Conservation (phyloP, 257 asterid species). For the Hygrophila difformis region DNA sequence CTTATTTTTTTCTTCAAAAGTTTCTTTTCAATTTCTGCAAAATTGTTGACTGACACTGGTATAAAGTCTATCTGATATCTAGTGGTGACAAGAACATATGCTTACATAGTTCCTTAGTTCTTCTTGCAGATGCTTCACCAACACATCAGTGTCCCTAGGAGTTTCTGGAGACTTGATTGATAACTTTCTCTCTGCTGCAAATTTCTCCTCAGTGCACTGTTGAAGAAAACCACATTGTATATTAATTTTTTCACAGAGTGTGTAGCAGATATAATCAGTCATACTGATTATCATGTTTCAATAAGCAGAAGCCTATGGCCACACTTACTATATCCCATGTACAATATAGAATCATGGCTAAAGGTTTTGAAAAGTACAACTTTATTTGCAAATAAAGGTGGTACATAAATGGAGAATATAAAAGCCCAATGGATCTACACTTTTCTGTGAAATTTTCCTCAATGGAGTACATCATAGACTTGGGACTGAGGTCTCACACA, state of each 20-base stretch:
- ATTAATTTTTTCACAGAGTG: too few species aligned
- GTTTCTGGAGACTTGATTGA: constrained; percentile 39
- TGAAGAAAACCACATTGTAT: too few species aligned
- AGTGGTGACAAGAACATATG: constrained; percentile 12
- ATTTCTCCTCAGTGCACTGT: constrained; percentile 73
- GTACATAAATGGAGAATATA: too few species aligned
- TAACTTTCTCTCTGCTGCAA: constrained; percentile 50
- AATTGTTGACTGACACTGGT: constrained; percentile 3
- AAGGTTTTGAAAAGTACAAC: too few species aligned
- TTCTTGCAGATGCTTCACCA: constrained; percentile 89
- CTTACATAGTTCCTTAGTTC: constrained; percentile 87
- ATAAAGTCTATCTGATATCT: constrained; percentile 8
- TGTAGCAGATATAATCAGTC: too few species aligned
- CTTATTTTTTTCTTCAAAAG: background rate
- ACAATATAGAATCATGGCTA: too few species aligned
- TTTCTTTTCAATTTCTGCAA: constrained; percentile 11
- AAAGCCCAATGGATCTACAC: background rate
- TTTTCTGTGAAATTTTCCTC: background rate
- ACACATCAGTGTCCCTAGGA: constrained; percentile 42
- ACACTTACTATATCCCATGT: background rate
- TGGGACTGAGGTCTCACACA: background rate
- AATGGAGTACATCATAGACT: constrained; percentile 5
- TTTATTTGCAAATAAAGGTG: too few species aligned
- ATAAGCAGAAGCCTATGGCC: constrained; percentile 4
- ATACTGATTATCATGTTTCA: background rate